phyloP scores from a whole-genome alignment of 331 rosid species.

The Phaseolus coccineus region DNA sequence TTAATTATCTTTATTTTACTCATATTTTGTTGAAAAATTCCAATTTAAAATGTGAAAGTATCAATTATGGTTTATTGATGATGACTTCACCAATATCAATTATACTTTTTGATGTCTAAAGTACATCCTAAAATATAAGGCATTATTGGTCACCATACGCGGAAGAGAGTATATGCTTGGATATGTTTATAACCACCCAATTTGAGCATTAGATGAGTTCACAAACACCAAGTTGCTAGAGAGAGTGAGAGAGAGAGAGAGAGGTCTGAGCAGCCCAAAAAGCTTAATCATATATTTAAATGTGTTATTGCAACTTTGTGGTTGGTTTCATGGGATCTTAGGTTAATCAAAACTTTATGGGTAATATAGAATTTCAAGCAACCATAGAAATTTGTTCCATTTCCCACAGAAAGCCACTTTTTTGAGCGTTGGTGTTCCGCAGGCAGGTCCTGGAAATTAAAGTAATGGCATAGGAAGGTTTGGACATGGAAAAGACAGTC shows the following conservation, averaged over 20 bases:
- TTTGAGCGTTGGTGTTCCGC: constrained; percentile 17
- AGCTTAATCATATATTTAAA: constrained; percentile 37
- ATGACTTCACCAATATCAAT: constrained; percentile 30
- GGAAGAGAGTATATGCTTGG: constrained; percentile 36
- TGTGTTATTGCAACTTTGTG: constrained; percentile 40
- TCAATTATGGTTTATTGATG: constrained; percentile 32
- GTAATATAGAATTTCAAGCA: constrained; percentile 21
- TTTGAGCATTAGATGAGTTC: constrained; percentile 39
- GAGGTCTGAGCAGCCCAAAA: constrained; percentile 33
- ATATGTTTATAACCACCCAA: constrained; percentile 39
- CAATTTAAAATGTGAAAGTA: constrained; percentile 13
- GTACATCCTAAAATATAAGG: constrained; percentile 43
- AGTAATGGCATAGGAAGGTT: constrained; percentile 32
- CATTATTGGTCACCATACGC: constrained; percentile 41
- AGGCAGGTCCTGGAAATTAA: constrained; percentile 36
- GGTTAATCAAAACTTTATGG: background rate
- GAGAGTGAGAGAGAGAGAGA: background rate
- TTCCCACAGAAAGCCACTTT: constrained; percentile 47
- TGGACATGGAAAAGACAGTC: constrained; percentile 27
- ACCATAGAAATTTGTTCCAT: constrained; percentile 35
- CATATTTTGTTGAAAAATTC: constrained; percentile 12
- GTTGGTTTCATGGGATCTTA: constrained; percentile 44
- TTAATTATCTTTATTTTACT: background rate
- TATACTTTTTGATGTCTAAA: constrained; percentile 24
- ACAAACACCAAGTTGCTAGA: constrained; percentile 31